These are phyloP conservation scores for Harringtonia lauricola DNA, from an alignment of 2,329 filamentous ascomycete species.

Conservation along the genomic window DNA sequence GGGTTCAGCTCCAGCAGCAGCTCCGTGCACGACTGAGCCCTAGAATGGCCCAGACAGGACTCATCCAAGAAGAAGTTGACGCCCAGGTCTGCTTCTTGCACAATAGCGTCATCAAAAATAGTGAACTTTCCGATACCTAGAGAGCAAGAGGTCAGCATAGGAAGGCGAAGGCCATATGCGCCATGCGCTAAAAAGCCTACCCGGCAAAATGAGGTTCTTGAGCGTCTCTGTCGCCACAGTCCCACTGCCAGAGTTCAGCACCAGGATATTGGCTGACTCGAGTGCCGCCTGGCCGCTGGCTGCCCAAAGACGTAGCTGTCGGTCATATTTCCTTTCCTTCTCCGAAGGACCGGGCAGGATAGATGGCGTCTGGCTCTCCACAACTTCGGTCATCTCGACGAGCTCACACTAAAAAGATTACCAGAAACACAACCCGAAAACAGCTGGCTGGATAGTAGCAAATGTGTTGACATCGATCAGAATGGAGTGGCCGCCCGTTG, in stretches of 20 bases:
- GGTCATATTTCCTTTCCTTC: conserved; percentile 75
- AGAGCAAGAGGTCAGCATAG: not conserved
- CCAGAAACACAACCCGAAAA: not conserved
- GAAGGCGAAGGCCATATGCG: not conserved
- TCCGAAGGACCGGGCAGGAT: conserved; percentile 43
- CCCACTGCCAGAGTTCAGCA: conserved; percentile 80
- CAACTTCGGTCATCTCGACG: conserved; percentile 30
- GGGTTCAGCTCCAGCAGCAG: conserved; percentile 83
- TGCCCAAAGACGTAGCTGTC: conserved; percentile 91
- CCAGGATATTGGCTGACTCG: conserved; percentile 81
- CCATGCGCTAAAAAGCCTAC: conserved; percentile 26
- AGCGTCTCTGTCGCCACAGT: conserved; percentile 82
- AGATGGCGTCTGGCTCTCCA: conserved; percentile 33
- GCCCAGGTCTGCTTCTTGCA: conserved; percentile 76
- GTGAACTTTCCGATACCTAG: conserved; percentile 79
- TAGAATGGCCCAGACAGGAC: conserved; percentile 59
- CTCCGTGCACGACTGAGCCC: conserved; percentile 67
- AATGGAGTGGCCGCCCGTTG: not conserved
- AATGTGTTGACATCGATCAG: not conserved
- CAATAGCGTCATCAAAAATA: conserved; percentile 69
- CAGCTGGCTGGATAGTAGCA: not conserved
- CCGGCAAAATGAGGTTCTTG: conserved; percentile 94
- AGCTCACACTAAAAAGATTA: no score
- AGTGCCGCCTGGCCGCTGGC: conserved; percentile 82
- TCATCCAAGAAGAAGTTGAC: conserved; percentile 96